Conservation (phyloP, 306 rosid genomes). For the Argentina anserina region DNA sequence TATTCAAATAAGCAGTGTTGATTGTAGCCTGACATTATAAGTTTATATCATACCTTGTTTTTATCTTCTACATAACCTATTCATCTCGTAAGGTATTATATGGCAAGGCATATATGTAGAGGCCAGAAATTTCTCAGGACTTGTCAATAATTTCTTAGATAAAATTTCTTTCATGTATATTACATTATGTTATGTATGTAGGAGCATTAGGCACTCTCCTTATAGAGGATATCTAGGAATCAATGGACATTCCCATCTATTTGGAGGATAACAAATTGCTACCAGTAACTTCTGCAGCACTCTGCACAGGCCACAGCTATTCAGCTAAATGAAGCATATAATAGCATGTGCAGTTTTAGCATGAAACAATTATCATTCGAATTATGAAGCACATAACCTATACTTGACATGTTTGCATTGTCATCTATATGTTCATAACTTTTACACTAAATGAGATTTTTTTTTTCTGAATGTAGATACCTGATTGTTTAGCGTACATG, state of each 20-base stretch:
- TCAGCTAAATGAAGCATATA: background rate
- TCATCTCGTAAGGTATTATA: background rate
- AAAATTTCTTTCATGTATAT: background rate
- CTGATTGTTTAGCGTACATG: slow-evolving; percentile 69
- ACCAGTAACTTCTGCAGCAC: background rate
- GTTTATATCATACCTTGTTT: background rate
- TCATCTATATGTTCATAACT: background rate
- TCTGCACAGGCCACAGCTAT: too few species aligned
- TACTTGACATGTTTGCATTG: background rate
- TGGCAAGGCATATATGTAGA: background rate
- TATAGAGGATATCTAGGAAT: background rate
- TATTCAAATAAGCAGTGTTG: background rate
- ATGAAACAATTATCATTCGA: background rate
- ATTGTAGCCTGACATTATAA: background rate
- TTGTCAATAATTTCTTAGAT: background rate
- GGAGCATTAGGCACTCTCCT: background rate
- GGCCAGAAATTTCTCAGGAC: background rate
- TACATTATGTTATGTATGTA: background rate
- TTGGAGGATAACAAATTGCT: background rate
- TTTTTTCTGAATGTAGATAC: slow-evolving; percentile 50
- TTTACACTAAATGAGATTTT: slow-evolving; percentile 11
- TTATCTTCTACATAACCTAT: background rate
- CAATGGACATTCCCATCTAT: background rate
- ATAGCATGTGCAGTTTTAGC: background rate
- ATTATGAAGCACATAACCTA: background rate